Percentiles rank a stretch among this genome's conserved stretches.
phyloP scores from a whole-genome alignment of 2,329 filamentous ascomycete species.

The Hypoxylon sp. region DNA sequence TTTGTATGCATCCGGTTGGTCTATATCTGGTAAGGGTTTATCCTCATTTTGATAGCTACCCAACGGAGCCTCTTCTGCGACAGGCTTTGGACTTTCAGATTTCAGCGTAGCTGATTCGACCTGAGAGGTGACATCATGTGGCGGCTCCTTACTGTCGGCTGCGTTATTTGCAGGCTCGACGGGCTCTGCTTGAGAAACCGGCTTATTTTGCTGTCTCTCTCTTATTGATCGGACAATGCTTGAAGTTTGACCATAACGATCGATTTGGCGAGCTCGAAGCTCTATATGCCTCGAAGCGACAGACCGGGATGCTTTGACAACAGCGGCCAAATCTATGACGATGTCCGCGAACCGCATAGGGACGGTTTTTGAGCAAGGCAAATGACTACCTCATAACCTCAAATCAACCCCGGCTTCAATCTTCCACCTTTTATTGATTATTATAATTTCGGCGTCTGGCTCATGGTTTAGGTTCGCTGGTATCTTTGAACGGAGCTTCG shows the following conservation, averaged over 20 bases:
- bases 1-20: slow-evolving; percentile 15
- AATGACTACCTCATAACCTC: slow-evolving; percentile 31
- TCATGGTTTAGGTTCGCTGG: slow-evolving; percentile 18
- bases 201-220: slow-evolving; percentile 14
- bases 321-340: slow-evolving; percentile 72
- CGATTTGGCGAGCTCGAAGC: slow-evolving; percentile 63
- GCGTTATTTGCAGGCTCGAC: neutral
- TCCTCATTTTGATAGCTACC: neutral
- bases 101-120: neutral
- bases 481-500: neutral
- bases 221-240: slow-evolving; percentile 52
- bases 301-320: slow-evolving; percentile 74
- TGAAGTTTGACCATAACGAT: slow-evolving; percentile 58
- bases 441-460: too few relatives aligned
- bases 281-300: slow-evolving; percentile 71
- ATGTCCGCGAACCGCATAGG: slow-evolving; percentile 70
- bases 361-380: slow-evolving; percentile 23
- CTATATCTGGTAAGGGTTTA: neutral
- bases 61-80: neutral
- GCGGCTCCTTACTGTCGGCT: slow-evolving; percentile 7
- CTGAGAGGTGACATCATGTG: slow-evolving; percentile 12
- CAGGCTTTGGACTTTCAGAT: slow-evolving; percentile 6
- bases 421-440: slow-evolving; percentile 4
- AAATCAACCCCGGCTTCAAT: slow-evolving; percentile 15
- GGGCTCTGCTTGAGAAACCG: slow-evolving; percentile 6